Conservation (phyloP, 768 basidiomycete species). For the Rhodocollybia butyracea region DNA sequence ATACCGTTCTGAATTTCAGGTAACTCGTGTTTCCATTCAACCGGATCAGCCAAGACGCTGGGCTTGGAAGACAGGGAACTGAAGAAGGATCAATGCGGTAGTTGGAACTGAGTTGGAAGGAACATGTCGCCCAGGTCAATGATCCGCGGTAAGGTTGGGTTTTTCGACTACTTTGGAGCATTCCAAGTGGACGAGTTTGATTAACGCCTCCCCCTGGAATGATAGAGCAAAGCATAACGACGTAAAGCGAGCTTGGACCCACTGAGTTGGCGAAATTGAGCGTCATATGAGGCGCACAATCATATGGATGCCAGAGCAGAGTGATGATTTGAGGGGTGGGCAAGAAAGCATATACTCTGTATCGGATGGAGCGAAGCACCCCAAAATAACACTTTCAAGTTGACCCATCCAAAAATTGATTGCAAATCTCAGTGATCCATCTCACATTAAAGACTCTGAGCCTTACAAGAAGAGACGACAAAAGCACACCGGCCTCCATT, state of each 20-base stretch:
- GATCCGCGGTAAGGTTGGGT: neutral
- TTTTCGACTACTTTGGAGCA: neutral
- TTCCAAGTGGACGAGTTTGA: neutral
- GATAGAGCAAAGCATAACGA: neutral
- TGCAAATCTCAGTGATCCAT: slow-evolving; percentile 2
- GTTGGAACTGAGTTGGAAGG: neutral
- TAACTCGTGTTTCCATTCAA: no score
- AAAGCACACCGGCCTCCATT: neutral
- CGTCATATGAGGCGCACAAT: neutral
- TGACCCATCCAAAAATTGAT: neutral
- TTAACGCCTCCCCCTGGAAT: slow-evolving; percentile 3
- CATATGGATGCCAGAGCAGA: no score
- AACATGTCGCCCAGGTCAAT: neutral
- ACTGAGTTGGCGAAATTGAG: neutral
- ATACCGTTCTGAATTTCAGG: no score
- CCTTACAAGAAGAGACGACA: neutral
- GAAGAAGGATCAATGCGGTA: no score
- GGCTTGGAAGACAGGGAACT: neutral
- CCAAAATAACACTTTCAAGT: neutral
- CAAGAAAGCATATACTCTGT: no score
- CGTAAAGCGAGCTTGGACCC: neutral
- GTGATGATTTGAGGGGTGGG: no score
- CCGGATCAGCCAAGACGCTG: no score
- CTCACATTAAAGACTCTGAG: neutral
- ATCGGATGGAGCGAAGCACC: no score